Conservation (phyloP, 257 asterid genomes). For the Coffea eugenioides region DNA sequence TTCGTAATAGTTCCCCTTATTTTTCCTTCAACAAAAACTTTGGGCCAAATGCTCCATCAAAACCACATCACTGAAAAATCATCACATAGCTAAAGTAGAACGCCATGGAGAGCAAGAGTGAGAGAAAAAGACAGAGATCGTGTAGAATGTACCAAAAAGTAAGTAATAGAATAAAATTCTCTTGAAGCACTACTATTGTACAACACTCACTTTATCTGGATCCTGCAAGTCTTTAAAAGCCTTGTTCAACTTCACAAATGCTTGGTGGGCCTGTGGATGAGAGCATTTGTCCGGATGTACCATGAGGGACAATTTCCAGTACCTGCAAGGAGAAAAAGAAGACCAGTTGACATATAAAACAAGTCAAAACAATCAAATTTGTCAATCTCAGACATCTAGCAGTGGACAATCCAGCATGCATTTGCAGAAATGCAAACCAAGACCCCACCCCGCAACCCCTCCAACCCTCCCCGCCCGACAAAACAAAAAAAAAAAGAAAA, state of each 20-base stretch:
- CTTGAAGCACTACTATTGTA: background rate
- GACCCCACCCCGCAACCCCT: too few species aligned
- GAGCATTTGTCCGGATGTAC: constrained; percentile 98
- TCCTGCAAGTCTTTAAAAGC: constrained; percentile 95
- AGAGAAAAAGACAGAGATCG: background rate
- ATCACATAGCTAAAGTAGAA: background rate
- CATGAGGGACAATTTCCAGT: constrained; percentile 94
- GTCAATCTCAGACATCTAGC: background rate
- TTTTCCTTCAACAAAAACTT: background rate
- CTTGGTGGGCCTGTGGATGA: constrained; percentile 97
- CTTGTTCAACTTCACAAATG: constrained; percentile 83
- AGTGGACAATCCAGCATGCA: too few species aligned
- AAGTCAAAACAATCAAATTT: background rate
- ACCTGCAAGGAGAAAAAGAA: constrained; percentile 36
- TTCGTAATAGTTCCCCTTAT: background rate
- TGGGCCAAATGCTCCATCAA: background rate
- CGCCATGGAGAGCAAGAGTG: background rate
- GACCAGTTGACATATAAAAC: background rate
- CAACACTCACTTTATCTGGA: constrained; percentile 72
- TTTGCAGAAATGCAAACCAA: too few species aligned
- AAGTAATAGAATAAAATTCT: background rate
- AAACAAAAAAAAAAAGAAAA: background rate
- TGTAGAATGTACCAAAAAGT: background rate
- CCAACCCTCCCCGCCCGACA: background rate
- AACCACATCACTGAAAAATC: background rate